phyloP scores from a whole-genome alignment of 768 basidiomycete species.

The Lactifluus subvellereus region DNA sequence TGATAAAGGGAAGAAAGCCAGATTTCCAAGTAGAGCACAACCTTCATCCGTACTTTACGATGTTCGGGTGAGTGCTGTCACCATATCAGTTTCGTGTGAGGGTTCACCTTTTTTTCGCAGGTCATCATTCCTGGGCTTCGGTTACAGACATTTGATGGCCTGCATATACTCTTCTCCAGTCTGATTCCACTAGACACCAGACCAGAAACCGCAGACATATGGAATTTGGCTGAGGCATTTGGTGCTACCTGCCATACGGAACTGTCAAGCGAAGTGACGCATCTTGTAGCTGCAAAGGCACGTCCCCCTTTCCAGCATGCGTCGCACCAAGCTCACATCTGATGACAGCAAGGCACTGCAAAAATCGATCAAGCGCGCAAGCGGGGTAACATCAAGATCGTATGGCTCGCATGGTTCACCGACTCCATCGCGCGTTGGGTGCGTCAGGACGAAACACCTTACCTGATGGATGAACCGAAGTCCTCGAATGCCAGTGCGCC shows the following conservation, averaged over 20 bases:
- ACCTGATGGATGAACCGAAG: conserved; percentile 58
- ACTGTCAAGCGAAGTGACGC: conserved; percentile 63
- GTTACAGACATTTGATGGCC: conserved; percentile 64
- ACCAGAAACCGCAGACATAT: conserved; percentile 77
- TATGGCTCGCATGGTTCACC: conserved; percentile 86
- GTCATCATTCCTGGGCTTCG: conserved; percentile 82
- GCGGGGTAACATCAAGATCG: conserved; percentile 73
- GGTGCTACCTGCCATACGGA: conserved; percentile 79
- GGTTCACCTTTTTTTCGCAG: conserved; percentile 36
- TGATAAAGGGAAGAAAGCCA: conserved; percentile 30
- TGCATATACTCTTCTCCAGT: conserved; percentile 87
- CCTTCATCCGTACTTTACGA: conserved; percentile 44
- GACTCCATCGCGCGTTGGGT: conserved; percentile 88
- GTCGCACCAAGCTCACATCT: conserved; percentile 8
- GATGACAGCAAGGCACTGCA: conserved; percentile 70
- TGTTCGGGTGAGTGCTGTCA: conserved; percentile 59
- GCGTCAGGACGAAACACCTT: conserved; percentile 71
- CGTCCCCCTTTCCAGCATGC: conserved; percentile 21
- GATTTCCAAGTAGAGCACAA: conserved; percentile 28
- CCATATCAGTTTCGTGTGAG: neutral
- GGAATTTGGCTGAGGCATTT: conserved; percentile 82
- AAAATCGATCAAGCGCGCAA: conserved; percentile 84
- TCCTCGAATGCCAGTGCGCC: conserved; percentile 32
- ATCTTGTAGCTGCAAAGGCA: conserved; percentile 89
- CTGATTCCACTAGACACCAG: conserved; percentile 86